Percentiles rank a stretch among this genome's conserved stretches.
These are phyloP conservation scores for Colletotrichum costaricense DNA, from an alignment of 2,329 filamentous ascomycete species.

Conservation along the genomic window DNA sequence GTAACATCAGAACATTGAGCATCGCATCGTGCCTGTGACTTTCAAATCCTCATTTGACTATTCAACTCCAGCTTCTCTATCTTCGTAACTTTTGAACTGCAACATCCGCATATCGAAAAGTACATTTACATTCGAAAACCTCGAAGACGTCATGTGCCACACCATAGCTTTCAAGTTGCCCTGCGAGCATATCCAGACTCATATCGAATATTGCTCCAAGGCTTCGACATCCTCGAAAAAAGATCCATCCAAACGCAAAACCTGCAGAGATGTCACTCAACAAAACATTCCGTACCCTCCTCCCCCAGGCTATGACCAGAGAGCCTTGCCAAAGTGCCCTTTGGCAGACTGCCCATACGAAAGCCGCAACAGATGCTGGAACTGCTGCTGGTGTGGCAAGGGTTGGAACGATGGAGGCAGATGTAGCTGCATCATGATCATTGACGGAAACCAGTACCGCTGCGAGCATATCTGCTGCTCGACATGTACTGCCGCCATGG, in stretches of 20 bases:
- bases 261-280: slow-evolving; percentile 56
- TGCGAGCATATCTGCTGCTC: slow-evolving; percentile 67
- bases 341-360: slow-evolving; percentile 62
- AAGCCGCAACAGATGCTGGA: slow-evolving; percentile 61
- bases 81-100: background rate
- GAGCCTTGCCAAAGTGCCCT: slow-evolving; percentile 54
- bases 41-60: background rate
- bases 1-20: background rate
- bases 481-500: slow-evolving; percentile 57
- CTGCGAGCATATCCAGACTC: slow-evolving; percentile 62
- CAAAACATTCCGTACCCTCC: slow-evolving; percentile 60
- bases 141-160: slow-evolving; percentile 56
- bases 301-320: slow-evolving; percentile 53
- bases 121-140: background rate
- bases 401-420: slow-evolving; percentile 61
- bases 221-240: slow-evolving; percentile 45
- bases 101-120: background rate
- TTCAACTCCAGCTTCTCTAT: background rate
- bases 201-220: slow-evolving; percentile 57
- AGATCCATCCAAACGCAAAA: slow-evolving; percentile 42
- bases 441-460: slow-evolving; percentile 58
- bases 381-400: slow-evolving; percentile 68
- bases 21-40: too few relatives aligned
- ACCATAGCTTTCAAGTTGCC: slow-evolving; percentile 61
- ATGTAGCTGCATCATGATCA: slow-evolving; percentile 64